These are phyloP conservation scores for Ophiostoma himal-ulmi DNA, from an alignment of 2,329 filamentous ascomycete species.

Conservation along the genomic window DNA sequence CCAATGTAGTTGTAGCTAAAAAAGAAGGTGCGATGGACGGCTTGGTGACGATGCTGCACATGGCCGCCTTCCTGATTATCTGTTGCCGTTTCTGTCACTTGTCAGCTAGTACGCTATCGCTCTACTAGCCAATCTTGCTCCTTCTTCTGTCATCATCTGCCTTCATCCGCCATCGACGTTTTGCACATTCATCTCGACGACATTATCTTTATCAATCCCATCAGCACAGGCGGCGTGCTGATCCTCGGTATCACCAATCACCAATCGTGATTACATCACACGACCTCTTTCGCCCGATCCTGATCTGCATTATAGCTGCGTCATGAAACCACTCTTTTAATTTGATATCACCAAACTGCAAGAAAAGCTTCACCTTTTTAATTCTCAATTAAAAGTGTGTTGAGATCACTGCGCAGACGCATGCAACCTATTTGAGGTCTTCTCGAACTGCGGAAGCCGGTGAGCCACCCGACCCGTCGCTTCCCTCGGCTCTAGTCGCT, in stretches of 20 bases:
- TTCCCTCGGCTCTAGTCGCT: constrained; percentile 1
- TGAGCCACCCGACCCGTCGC: background rate
- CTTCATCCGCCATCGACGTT: background rate
- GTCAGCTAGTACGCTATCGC: background rate
- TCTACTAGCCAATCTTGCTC: background rate
- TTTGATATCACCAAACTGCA: background rate
- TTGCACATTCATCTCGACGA: background rate
- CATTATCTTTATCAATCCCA: background rate
- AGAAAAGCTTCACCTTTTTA: background rate
- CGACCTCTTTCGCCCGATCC: background rate
- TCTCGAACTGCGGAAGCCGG: background rate
- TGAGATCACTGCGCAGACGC: background rate
- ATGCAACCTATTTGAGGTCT: background rate
- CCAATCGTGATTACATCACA: background rate
- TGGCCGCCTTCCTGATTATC: background rate
- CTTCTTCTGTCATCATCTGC: background rate
- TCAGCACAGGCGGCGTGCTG: background rate
- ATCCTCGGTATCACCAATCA: background rate
- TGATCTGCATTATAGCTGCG: background rate
- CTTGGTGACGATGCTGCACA: constrained; percentile 8
- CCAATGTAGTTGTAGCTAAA: constrained; percentile 7
- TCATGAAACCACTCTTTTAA: background rate
- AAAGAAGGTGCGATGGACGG: constrained; percentile 13
- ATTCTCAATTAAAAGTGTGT: background rate
- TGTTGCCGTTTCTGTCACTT: background rate